Conservation (phyloP, 169 alveolate genomes). For the Sarcocystis neurona region DNA sequence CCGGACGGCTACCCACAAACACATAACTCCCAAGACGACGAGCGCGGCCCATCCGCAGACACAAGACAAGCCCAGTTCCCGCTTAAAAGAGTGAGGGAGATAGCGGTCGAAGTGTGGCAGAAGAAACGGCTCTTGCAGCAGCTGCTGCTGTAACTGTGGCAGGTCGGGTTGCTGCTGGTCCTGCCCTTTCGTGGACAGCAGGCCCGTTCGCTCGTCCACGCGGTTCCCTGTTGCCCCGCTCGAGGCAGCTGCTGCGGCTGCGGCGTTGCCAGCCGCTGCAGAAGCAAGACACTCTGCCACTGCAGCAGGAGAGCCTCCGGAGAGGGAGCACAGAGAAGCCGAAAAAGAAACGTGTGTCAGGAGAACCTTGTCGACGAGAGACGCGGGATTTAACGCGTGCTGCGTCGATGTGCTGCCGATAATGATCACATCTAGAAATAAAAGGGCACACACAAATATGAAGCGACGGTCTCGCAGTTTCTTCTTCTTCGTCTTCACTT, state of each 20-base stretch:
- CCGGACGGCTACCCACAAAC: too few species aligned
- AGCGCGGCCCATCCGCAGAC: conserved; percentile 64
- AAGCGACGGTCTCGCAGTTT: conserved; percentile 56
- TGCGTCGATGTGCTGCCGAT: conserved; percentile 59
- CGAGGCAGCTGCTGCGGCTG: too few species aligned
- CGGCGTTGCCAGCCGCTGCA: too few species aligned
- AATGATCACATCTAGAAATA: conserved; percentile 54
- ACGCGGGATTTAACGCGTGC: conserved; percentile 61
- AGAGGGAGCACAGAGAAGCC: neutral
- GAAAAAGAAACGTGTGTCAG: conserved; percentile 27
- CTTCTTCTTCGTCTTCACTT: too few species aligned
- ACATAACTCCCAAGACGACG: conserved; percentile 52
- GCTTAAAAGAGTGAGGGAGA: conserved; percentile 53
- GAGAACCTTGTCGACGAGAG: conserved; percentile 56
- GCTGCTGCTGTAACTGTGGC: neutral
- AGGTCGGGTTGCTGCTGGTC: neutral
- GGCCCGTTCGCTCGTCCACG: neutral
- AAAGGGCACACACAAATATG: conserved; percentile 46
- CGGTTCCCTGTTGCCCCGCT: too few species aligned
- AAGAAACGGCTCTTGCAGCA: neutral
- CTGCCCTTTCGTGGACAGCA: neutral
- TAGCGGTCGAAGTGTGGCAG: conserved; percentile 12
- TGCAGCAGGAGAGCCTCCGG: too few species aligned
- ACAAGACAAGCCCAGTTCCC: conserved; percentile 64
- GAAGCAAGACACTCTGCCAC: too few species aligned